A percentile compares a stretch with the other conserved stretches of the same genome.
Conservation (phyloP, 768 basidiomycete genomes). For the Mycena sanguinolenta region DNA sequence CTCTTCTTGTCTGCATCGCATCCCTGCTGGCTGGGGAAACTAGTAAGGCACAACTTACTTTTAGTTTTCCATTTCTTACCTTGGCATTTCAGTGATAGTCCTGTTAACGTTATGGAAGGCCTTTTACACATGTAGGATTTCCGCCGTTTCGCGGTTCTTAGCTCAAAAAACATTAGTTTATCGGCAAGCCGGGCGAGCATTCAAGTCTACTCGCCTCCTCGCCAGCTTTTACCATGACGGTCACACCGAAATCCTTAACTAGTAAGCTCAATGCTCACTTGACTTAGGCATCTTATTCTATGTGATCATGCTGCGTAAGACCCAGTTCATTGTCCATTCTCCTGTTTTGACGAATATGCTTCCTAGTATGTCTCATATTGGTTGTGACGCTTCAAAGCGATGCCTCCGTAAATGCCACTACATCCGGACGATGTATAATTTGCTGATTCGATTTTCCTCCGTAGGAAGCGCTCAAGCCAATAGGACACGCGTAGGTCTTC, state of each 20-base stretch:
- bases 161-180: neutral
- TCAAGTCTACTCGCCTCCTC: neutral
- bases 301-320: slow-evolving; percentile 23
- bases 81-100: slow-evolving; percentile 5
- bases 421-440: too few species aligned
- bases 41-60: neutral
- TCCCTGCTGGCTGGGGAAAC: slow-evolving; percentile 23
- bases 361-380: slow-evolving; percentile 7
- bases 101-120: slow-evolving; percentile 24
- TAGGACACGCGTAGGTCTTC: slow-evolving; percentile 13
- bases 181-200: neutral
- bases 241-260: neutral
- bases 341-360: too few species aligned
- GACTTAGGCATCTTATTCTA: slow-evolving; percentile 21
- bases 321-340: neutral
- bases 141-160: neutral
- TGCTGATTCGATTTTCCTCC: neutral
- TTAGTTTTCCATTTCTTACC: neutral
- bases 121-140: neutral
- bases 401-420: neutral
- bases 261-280: neutral
- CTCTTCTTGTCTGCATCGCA: neutral
- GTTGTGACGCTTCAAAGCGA: slow-evolving; percentile 2
- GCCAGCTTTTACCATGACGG: slow-evolving; percentile 28
- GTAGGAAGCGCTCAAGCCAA: slow-evolving; percentile 6